Percentiles rank a stretch among this genome's conserved stretches.
Conservation (phyloP, 495 filamentous ascomycete species). For the Choiromyces venosus region DNA sequence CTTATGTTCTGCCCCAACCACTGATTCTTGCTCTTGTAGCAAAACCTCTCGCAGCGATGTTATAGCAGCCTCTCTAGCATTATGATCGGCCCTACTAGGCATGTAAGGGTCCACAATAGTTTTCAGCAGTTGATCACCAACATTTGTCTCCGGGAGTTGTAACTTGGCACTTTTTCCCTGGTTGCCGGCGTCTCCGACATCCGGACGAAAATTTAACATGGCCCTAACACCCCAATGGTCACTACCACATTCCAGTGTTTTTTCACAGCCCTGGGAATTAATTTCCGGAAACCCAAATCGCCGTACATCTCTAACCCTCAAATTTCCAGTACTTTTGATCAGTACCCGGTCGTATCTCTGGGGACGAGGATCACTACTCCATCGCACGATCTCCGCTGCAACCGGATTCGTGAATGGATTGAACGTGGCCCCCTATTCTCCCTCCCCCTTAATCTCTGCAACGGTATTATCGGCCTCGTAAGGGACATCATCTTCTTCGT, state of each 20-base stretch:
- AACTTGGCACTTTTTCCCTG: slow-evolving; percentile 4
- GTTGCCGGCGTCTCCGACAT: neutral
- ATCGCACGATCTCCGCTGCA: slow-evolving; percentile 46
- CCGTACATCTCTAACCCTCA: slow-evolving; percentile 46
- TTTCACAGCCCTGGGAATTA: slow-evolving; percentile 3
- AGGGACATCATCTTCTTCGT: slow-evolving; percentile 38
- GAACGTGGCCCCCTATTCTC: slow-evolving; percentile 56
- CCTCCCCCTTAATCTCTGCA: slow-evolving; percentile 41
- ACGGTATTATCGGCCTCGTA: slow-evolving; percentile 27
- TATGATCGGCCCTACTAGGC: slow-evolving; percentile 46
- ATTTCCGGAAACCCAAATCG: slow-evolving; percentile 48
- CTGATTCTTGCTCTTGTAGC: slow-evolving; percentile 22
- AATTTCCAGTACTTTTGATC: slow-evolving; percentile 43
- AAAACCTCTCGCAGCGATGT: slow-evolving; percentile 47
- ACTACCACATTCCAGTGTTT: slow-evolving; percentile 46
- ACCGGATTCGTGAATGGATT: slow-evolving; percentile 51
- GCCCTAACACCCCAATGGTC: slow-evolving; percentile 56
- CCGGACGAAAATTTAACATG: slow-evolving; percentile 41
- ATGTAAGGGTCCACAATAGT: slow-evolving; percentile 37
- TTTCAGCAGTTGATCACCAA: slow-evolving; percentile 21
- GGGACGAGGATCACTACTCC: slow-evolving; percentile 47
- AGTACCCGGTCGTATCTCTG: slow-evolving; percentile 58
- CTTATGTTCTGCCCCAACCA: slow-evolving; percentile 14
- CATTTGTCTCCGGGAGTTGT: slow-evolving; percentile 12
- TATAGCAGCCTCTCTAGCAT: slow-evolving; percentile 46